Conservation (phyloP, 2,329 filamentous ascomycete species). For the Talaromyces atroroseus region DNA sequence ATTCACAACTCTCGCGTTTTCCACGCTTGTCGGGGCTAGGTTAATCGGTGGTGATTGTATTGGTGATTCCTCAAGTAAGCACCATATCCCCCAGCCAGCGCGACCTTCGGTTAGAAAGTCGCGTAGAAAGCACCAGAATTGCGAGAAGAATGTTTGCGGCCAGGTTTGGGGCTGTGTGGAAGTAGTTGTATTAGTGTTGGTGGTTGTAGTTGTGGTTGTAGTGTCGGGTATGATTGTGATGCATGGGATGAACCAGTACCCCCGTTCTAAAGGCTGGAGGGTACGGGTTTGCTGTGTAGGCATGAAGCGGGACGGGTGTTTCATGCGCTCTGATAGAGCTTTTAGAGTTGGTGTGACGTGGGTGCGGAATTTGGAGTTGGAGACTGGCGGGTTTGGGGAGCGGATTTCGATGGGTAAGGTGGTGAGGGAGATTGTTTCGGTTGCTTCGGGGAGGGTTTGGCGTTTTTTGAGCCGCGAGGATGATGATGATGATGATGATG, state of each 20-base stretch:
- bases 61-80: conserved; percentile 24
- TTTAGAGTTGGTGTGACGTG: conserved; percentile 54
- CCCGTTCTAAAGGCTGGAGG: conserved; percentile 61
- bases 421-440: conserved; percentile 10
- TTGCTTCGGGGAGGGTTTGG: conserved; percentile 4
- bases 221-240: conserved; percentile 21
- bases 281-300: conserved; percentile 47
- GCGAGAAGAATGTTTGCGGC: conserved; percentile 30
- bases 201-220: neutral
- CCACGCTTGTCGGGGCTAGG: conserved; percentile 12
- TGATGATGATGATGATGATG: neutral
- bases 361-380: conserved; percentile 41
- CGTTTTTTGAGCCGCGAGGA: neutral
- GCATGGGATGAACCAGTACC: conserved; percentile 63
- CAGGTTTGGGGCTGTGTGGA: conserved; percentile 18
- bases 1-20: conserved; percentile 38
- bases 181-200: neutral
- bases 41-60: neutral
- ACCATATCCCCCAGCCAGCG: conserved; percentile 44
- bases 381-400: conserved; percentile 51
- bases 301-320: conserved; percentile 50
- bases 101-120: conserved; percentile 35
- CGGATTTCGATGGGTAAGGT: conserved; percentile 41
- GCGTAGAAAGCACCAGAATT: conserved; percentile 39
- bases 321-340: conserved; percentile 50